These are phyloP conservation scores for Calonectria pseudoturangicola DNA, from an alignment of 2,329 filamentous ascomycete genomes.

Conservation along the genomic window DNA sequence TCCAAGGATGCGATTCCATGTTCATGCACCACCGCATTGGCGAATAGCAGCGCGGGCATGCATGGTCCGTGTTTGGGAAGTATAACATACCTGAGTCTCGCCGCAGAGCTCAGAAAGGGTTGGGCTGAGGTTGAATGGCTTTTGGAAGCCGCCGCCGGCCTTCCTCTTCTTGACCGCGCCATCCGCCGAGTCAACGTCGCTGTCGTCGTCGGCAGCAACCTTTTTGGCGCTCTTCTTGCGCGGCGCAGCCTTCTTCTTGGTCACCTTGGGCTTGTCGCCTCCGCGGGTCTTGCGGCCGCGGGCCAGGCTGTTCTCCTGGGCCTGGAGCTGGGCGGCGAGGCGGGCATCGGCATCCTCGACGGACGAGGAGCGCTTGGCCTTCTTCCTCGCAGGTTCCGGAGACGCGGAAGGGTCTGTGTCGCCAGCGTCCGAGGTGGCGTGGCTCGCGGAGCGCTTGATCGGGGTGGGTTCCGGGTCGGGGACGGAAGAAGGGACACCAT, in stretches of 20 bases:
- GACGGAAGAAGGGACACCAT: conserved; percentile 64
- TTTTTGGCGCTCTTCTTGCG: conserved; percentile 86
- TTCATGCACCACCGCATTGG: not conserved
- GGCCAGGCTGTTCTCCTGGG: conserved; percentile 86
- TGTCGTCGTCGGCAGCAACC: conserved; percentile 86
- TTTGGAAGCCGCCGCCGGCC: conserved; percentile 94
- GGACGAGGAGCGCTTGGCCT: conserved; percentile 78
- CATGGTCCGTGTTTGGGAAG: not conserved
- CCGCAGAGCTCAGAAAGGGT: conserved; percentile 82
- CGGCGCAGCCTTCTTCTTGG: conserved; percentile 77
- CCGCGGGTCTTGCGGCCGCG: conserved; percentile 85
- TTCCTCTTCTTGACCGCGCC: conserved; percentile 81
- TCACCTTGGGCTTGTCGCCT: conserved; percentile 72
- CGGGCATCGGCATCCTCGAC: conserved; percentile 87
- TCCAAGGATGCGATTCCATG: not conserved
- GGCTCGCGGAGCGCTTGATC: conserved; percentile 60
- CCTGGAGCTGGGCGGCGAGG: conserved; percentile 91
- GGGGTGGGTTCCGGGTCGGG: conserved; percentile 57
- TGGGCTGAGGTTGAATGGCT: conserved; percentile 84
- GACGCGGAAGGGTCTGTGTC: conserved; percentile 70
- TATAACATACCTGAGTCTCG: conserved; percentile 76
- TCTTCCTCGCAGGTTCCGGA: conserved; percentile 73
- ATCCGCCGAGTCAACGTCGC: conserved; percentile 80
- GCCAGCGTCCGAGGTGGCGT: conserved; percentile 60
- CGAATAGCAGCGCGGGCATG: not conserved